Evolutionary conservation across 768 basidiomycete species (phyloP).

Genomic region (Boletus huronensis): DNA sequence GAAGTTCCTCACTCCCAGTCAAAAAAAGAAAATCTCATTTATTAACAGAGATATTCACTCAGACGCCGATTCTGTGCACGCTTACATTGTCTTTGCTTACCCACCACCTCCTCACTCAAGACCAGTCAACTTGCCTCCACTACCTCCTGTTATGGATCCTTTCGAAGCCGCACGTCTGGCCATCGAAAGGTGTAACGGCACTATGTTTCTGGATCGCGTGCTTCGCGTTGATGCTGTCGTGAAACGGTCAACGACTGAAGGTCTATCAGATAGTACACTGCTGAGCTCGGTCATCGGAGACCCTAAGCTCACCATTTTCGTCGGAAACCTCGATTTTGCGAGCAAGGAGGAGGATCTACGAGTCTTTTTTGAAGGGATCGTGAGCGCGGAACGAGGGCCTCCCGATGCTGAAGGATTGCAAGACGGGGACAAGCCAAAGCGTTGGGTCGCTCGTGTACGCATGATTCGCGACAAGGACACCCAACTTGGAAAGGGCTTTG

Average conservation of each 20-base stretch:
- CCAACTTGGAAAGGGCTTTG: conserved; percentile 93
- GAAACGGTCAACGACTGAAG: conserved; percentile 25
- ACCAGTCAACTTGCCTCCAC: conserved; percentile 51
- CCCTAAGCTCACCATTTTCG: conserved; percentile 81
- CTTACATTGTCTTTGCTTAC: conserved; percentile 90
- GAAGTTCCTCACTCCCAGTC: conserved; percentile 68
- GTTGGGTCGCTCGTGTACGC: conserved; percentile 83
- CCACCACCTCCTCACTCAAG: conserved; percentile 41
- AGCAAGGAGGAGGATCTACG: conserved; percentile 88
- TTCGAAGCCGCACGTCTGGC: conserved; percentile 64
- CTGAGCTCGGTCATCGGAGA: conserved; percentile 42
- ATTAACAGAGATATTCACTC: conserved; percentile 91
- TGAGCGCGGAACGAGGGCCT: conserved; percentile 67
- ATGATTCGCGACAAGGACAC: conserved; percentile 88
- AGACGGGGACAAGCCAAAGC: conserved; percentile 35
- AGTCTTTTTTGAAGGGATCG: conserved; percentile 76
- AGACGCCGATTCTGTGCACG: conserved; percentile 70
- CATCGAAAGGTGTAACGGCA: conserved; percentile 62
- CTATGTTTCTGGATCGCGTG: conserved; percentile 69
- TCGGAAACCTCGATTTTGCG: conserved; percentile 91
- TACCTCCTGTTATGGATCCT: conserved; percentile 52
- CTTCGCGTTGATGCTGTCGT: conserved; percentile 75
- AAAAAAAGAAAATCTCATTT: conserved; percentile 93
- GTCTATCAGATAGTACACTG: conserved; percentile 14
- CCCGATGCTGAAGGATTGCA: conserved; percentile 35